Percentiles rank a stretch among this genome's conserved stretches.
Conservation (phyloP, 2,329 filamentous ascomycete genomes). For the Calonectria pseudoturangicola region DNA sequence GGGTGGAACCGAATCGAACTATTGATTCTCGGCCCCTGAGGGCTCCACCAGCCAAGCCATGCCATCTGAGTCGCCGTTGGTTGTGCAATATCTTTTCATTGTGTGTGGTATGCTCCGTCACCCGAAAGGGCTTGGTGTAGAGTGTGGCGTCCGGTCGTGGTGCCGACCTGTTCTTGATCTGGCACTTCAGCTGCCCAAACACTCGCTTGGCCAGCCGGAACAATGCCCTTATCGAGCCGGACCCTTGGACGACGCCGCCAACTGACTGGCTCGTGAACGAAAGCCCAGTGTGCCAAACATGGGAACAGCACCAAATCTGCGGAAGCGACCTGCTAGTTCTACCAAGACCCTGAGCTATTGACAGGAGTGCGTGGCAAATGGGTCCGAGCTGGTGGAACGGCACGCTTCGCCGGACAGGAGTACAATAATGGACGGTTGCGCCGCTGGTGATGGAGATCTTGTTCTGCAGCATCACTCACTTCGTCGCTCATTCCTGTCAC, state of each 20-base stretch:
- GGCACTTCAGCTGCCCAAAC: background rate
- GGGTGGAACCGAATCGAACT: background rate
- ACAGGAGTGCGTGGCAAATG: conserved; percentile 13
- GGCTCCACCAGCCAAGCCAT: conserved; percentile 1
- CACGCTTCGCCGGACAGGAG: background rate
- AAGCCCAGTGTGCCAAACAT: background rate
- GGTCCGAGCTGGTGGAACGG: background rate
- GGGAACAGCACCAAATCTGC: background rate
- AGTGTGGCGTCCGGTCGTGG: background rate
- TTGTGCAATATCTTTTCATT: background rate
- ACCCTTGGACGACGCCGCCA: background rate
- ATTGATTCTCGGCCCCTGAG: conserved; percentile 22
- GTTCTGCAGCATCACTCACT: conserved; percentile 22
- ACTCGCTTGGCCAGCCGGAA: background rate
- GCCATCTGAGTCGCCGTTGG: background rate
- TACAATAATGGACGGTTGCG: conserved; percentile 23
- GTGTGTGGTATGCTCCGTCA: background rate
- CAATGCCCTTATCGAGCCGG: background rate
- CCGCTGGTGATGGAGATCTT: background rate
- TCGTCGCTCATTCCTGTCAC: conserved; percentile 13
- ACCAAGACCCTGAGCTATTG: conserved; percentile 1
- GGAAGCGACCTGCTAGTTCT: conserved; percentile 18
- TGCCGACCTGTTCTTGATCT: background rate
- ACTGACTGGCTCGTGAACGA: conserved; percentile 6
- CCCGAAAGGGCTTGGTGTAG: background rate